Evolutionary conservation across 2,329 filamentous ascomycete species (phyloP), one percentile per base, ranked within the genome.

Genomic region (Neopestalotiopsis clavispora): DNA sequence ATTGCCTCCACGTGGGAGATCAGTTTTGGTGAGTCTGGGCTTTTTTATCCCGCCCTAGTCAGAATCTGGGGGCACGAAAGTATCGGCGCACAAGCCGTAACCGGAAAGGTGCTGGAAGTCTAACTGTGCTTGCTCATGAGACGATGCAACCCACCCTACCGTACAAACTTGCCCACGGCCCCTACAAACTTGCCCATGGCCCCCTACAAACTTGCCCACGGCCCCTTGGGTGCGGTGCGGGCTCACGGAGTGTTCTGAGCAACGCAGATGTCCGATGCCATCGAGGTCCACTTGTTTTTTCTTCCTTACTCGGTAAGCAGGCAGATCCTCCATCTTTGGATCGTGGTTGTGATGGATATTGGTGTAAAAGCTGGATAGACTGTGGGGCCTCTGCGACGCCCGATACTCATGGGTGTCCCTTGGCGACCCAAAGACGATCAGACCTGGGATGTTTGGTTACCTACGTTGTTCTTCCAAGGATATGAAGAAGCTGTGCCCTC

Each of bases 81-180:
- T 13, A 40, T 62, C 59, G 59, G 59, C 59, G 59, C 59, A 62
- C 14, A 17, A 12, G n/a, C 61, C 61, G 40, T 17, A 64, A 45
- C 61, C n/a, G 61, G 61, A 14, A 64, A 28, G 40, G 38, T 28
- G 9, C 28, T 64, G 38, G 61, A 49, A 52, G n/a, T 40, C 23
- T 30, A 17, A 28, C 45, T 52, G 45, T 52, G 23, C 9, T 28
- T 28, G 38, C 61, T 49, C 10, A 28, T 30, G 61, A 52, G n/a
- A 30, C 61, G 61, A 64, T 64, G 42, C 34, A 64, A 64, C 61
- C 61, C 61, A 64, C 40, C 42, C 23, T n/a, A 32, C 45, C 17
- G n/a, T n/a, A 17, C 4, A 17, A 52, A 49, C 45, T 49, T 14
- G 45, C 45, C 45, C 45, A 52, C 45, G 12, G 28, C n/a, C 57